phyloP scores from a whole-genome alignment of 352 stramenopile species.

The Phytopythium kandeliae region DNA sequence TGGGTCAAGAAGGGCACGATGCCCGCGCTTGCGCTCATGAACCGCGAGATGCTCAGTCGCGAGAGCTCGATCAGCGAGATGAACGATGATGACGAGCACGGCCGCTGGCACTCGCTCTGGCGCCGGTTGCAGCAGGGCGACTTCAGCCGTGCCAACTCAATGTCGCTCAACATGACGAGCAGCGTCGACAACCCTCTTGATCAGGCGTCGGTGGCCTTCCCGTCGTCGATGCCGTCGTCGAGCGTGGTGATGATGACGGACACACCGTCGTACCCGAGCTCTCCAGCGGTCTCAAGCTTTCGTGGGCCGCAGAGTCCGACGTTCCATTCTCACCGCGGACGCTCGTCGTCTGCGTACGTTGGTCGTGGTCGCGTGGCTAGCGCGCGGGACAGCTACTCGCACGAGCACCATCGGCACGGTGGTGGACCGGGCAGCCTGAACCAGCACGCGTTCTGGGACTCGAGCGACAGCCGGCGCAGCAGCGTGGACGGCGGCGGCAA shows the following conservation, averaged over 20 bases:
- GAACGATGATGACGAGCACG: conserved; percentile 66
- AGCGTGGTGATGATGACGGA: conserved; percentile 36
- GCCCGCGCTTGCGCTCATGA: conserved; percentile 19
- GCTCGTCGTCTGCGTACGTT: conserved; percentile 1
- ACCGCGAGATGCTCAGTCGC: conserved; percentile 18
- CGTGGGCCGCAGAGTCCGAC: conserved; percentile 42
- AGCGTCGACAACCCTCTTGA: conserved; percentile 21
- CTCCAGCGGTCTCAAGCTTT: conserved; percentile 50
- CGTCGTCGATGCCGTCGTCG: conserved; percentile 26
- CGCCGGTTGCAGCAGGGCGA: conserved; percentile 52
- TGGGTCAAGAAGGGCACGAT: conserved; percentile 69
- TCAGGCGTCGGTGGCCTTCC: conserved; percentile 13
- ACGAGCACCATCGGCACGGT: background rate
- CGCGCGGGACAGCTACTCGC: conserved; percentile 17
- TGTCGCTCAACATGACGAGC: conserved; percentile 32
- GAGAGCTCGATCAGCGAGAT: conserved; percentile 48
- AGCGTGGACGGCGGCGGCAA: conserved; percentile 45
- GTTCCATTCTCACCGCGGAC: conserved; percentile 14
- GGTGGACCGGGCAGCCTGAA: background rate
- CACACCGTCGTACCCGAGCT: conserved; percentile 52
- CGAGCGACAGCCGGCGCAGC: conserved; percentile 18
- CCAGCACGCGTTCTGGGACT: conserved; percentile 20
- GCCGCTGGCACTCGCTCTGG: conserved; percentile 66
- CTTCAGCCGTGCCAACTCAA: conserved; percentile 67
- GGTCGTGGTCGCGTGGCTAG: conserved; percentile 20